These are phyloP conservation scores for Teunomyces atbi DNA, from an alignment of 805 yeast genomes.

Conservation along the genomic window DNA sequence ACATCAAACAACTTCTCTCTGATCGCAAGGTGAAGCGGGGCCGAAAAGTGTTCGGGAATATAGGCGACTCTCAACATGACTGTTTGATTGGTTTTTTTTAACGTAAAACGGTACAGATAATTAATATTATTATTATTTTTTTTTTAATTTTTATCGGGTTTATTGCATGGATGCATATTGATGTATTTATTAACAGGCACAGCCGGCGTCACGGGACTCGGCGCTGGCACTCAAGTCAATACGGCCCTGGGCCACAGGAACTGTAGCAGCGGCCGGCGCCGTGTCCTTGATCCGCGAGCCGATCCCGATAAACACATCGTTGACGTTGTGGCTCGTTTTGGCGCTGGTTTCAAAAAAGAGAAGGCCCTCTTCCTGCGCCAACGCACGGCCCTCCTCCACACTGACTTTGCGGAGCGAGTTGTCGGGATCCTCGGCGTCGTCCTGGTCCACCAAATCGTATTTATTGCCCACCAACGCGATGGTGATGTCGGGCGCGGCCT, in stretches of 20 bases:
- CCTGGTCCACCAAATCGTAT: slow-evolving; percentile 68
- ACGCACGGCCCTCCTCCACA: slow-evolving; percentile 76
- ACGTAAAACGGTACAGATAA: not conserved
- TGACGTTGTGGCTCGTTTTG: slow-evolving; percentile 83
- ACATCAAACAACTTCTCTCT: slow-evolving; percentile 56
- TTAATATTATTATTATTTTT: not conserved
- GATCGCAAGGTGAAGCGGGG: slow-evolving; percentile 76
- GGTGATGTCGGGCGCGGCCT: slow-evolving; percentile 86
- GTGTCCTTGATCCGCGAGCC: slow-evolving; percentile 79
- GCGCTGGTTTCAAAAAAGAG: slow-evolving; percentile 95
- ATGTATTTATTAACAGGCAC: slow-evolving; percentile 18
- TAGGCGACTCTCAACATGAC: slow-evolving; percentile 61
- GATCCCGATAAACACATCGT: slow-evolving; percentile 85
- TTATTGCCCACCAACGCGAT: slow-evolving; percentile 95
- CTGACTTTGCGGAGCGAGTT: slow-evolving; percentile 73
- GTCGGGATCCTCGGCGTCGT: slow-evolving; percentile 41
- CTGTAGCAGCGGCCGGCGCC: slow-evolving; percentile 7
- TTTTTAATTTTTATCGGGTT: not conserved
- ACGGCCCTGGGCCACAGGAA: slow-evolving; percentile 20
- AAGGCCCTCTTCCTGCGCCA: slow-evolving; percentile 89
- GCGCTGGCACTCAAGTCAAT: slow-evolving; percentile 32
- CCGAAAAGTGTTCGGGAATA: slow-evolving; percentile 89
- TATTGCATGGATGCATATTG: too few relatives aligned
- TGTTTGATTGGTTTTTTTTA: not conserved
- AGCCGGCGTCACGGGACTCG: slow-evolving; percentile 12